These are phyloP conservation scores for Coprinopsis sp. DNA, from an alignment of 768 basidiomycete species.

Conservation along the genomic window DNA sequence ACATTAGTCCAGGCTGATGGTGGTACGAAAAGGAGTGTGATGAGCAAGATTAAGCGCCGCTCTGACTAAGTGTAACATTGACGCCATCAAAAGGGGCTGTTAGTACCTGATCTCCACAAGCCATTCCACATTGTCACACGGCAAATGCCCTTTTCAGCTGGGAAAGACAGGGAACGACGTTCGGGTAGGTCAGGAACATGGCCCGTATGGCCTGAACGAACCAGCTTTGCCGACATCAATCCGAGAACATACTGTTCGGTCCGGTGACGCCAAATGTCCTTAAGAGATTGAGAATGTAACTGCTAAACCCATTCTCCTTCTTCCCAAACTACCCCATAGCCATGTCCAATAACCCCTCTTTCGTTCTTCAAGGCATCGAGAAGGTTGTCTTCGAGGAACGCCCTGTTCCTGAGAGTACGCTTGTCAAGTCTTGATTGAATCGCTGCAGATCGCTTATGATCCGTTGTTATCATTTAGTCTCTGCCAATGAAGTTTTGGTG, in stretches of 20 bases:
- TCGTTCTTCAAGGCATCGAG: conserved; percentile 68
- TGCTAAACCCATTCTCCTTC: conserved; percentile 2
- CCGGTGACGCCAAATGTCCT: conserved; percentile 9
- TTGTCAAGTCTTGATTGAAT: background rate
- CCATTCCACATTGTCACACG: too few relatives aligned
- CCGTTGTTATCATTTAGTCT: conserved; percentile 37
- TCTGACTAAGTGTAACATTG: too few relatives aligned
- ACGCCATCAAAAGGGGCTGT: too few relatives aligned
- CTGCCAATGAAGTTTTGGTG: conserved; percentile 76
- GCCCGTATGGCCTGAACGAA: too few relatives aligned
- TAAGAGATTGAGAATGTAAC: conserved; percentile 1
- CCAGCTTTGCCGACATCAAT: conserved; percentile 3
- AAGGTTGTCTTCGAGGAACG: conserved; percentile 68
- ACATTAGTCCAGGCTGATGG: background rate
- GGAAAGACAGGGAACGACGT: too few relatives aligned
- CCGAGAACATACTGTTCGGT: conserved; percentile 10
- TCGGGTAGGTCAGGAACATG: too few relatives aligned
- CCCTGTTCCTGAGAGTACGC: conserved; percentile 67
- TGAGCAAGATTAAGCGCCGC: too few relatives aligned
- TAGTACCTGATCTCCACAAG: too few relatives aligned
- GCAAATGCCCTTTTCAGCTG: too few relatives aligned
- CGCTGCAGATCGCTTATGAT: background rate
- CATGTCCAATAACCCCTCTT: conserved; percentile 76
- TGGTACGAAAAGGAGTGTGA: too few relatives aligned
- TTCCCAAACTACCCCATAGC: conserved; percentile 17